Base-by-base conservation (phyloP, 805 yeast species). In the Candida mattraensis region DNA sequence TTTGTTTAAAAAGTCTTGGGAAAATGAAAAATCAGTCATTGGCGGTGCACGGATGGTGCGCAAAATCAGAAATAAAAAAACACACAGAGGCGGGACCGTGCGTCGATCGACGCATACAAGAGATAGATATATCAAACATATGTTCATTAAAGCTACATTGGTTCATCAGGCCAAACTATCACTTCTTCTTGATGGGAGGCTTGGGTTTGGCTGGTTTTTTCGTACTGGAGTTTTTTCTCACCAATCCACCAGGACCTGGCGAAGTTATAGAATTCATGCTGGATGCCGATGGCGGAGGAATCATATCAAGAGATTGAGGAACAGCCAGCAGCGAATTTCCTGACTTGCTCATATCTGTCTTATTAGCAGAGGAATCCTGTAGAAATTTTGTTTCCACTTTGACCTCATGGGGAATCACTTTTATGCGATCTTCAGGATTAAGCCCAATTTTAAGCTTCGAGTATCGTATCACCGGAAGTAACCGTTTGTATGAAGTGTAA, bases 361-460 rank as follows among this genome's bases (percentile, higher is more conserved):
- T 37, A 27, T 33, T 37, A 5, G 35, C 38, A 2, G 46, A 30
- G 5, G 37, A 39, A 5, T 45, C 50, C 18, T 25, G 32, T 24
- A 44, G 19, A 6, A 37, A 35, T 19, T 45, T 43, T 6, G 47
- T 12, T 7, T 54, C 60, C 23, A 50, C 45, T 15, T 49, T 52
- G 7, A 58, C 60, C 10, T 46, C 50, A 27, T 49, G 58, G 7
- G 39, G 39, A 0, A 21, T 28, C 1, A 60, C 43, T 36, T 50
- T 56, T n/a, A 67, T 61, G n/a, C 60, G 54, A 9, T 61, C 67
- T 44, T 72, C 78, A 3, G 70, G 77, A 26, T 69, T 74, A 38
- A 70, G 64, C 0, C 79, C 79, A 31, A 68, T 56, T 40, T 69
- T 71, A 20, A 70, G 64, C 49, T 74, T 78, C 1, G 78, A 64